These are phyloP conservation scores for Drechslera avenae DNA, from an alignment of 2,329 filamentous ascomycete genomes.

Conservation along the genomic window DNA sequence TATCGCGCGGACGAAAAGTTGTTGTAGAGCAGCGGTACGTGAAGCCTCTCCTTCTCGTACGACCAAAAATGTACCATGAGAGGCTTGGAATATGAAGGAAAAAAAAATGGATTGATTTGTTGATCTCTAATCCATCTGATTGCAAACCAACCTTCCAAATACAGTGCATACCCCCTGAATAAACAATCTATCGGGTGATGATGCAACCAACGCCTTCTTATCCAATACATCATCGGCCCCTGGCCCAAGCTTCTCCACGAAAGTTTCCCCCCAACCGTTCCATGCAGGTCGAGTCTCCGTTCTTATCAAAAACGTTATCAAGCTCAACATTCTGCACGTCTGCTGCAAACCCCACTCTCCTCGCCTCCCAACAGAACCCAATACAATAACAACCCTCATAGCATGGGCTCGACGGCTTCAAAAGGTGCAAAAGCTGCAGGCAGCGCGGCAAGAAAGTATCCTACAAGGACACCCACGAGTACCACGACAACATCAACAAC, in stretches of 20 bases:
- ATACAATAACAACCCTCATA: slow-evolving; percentile 12
- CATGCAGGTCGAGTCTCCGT: slow-evolving; percentile 2
- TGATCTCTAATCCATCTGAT: background rate
- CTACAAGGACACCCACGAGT: slow-evolving; percentile 53
- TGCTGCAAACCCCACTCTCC: background rate
- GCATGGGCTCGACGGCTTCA: slow-evolving; percentile 65
- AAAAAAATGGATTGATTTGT: background rate
- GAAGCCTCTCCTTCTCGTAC: background rate
- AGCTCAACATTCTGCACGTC: slow-evolving; percentile 28
- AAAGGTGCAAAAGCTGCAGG: slow-evolving; percentile 60
- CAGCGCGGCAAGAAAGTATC: slow-evolving; percentile 61
- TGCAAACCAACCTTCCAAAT: slow-evolving; percentile 2
- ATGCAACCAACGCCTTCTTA: background rate
- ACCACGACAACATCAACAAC: slow-evolving; percentile 38
- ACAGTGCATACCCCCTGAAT: slow-evolving; percentile 1
- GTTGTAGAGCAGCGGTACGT: background rate
- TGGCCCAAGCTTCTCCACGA: slow-evolving; percentile 9
- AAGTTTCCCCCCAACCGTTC: slow-evolving; percentile 10
- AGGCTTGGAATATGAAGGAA: background rate
- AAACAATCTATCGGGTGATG: background rate
- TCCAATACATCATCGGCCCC: slow-evolving; percentile 10
- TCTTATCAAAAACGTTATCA: slow-evolving; percentile 7
- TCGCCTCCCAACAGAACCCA: slow-evolving; percentile 1
- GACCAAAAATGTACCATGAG: background rate
- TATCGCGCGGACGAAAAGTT: slow-evolving; percentile 58